Base-by-base conservation (phyloP, 2,329 filamentous ascomycete species). In the Fusarium circinatum region DNA sequence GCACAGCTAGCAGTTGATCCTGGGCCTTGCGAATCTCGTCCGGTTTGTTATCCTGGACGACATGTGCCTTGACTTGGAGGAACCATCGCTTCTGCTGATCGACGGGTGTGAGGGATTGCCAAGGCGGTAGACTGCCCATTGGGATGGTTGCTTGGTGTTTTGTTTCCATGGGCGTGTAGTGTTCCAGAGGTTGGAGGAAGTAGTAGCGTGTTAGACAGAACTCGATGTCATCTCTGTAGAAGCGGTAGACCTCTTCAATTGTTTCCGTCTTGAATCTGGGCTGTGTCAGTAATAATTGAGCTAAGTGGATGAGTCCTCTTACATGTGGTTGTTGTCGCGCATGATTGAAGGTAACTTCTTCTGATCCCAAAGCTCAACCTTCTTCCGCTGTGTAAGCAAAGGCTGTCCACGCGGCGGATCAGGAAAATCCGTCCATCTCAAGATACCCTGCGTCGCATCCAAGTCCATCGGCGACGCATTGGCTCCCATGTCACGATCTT, bases 351-450 rank as follows among this genome's bases (percentile, higher is more conserved):
- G 83, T 13, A 91, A 76, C 54, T 84, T 85, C 57, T 80, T 84
- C 73, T 88, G 86, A 3, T 86, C 84, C 75, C 86, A 85, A n/a
- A 90, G 85, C 73, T 90, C 89, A 12, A 89, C 83, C 79, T 86
- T 87, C 76, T 88, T 89, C 44, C 88, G 84, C 76, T 89, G 86
- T 15, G 84, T 87, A 39, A 89, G 79, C 55, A 82, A 39, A 17
- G 86, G 83, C n/a, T 84, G 82, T 18, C 83, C 83, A 30, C 83
- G 83, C 3, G 85, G 82, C 22, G 89, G 89, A 69, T 91, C 90
- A 3, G 90, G 90, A 49, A 91, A 84, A 72, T 91, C 90, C 11
- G 83, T 86, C 88, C 89, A 92, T 49, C 86, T 83, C 65, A 92
- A 78, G 8, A 86, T 85, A 24, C 88, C 89, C 0, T 82, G 81